Evolutionary conservation across 2,329 filamentous ascomycete genomes (phyloP).

Genomic region (Sarocladium brachiariae): DNA sequence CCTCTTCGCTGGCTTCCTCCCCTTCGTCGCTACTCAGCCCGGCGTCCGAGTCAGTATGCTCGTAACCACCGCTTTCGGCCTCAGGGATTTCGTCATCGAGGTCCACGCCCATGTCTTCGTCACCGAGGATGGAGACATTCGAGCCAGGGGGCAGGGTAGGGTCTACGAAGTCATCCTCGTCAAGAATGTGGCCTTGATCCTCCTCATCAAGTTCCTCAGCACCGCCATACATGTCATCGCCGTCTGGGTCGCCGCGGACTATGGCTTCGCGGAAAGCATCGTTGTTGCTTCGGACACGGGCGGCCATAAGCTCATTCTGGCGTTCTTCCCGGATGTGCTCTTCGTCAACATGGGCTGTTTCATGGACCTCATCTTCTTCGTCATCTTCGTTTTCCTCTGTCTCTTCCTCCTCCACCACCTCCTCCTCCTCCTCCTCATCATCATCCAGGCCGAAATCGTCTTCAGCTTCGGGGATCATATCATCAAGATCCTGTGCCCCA

Average conservation of each 20-base stretch:
- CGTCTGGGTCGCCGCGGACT: conserved; percentile 41
- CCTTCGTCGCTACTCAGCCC: conserved; percentile 40
- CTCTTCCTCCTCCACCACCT: conserved; percentile 36
- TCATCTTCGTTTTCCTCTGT: conserved; percentile 34
- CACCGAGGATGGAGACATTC: conserved; percentile 3
- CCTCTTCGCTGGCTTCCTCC: conserved; percentile 15
- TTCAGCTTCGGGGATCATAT: conserved; percentile 65
- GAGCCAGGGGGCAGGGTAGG: neutral
- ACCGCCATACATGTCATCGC: conserved; percentile 43
- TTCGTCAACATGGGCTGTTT: conserved; percentile 31
- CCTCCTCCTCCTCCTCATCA: conserved; percentile 34
- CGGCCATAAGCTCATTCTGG: conserved; percentile 41
- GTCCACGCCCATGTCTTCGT: conserved; percentile 52
- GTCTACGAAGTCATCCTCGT: conserved; percentile 52
- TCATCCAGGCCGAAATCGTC: conserved; percentile 45
- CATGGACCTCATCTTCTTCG: conserved; percentile 31
- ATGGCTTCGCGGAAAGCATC: conserved; percentile 56
- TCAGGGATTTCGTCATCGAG: conserved; percentile 67
- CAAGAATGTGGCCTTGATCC: conserved; percentile 51
- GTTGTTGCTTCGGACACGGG: conserved; percentile 48
- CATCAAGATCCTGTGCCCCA: conserved; percentile 57
- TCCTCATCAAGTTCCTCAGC: conserved; percentile 50
- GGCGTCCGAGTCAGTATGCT: conserved; percentile 71
- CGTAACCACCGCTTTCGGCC: conserved; percentile 57
- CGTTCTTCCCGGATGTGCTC: conserved; percentile 35